Evolutionary conservation across 306 rosid genomes (phyloP).

Genomic region (Quercus cerris): DNA sequence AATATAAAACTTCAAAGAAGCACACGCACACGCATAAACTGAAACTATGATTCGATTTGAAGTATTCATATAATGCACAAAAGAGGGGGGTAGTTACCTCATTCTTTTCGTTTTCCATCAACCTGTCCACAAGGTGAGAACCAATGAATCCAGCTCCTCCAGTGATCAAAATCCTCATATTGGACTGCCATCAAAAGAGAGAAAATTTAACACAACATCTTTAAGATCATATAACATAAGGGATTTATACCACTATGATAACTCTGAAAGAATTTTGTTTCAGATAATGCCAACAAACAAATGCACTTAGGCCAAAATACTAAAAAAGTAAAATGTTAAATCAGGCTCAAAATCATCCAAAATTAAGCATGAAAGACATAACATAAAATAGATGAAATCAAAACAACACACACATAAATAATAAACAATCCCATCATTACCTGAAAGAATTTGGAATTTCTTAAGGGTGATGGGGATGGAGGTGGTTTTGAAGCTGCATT

Average conservation of each 20-base stretch:
- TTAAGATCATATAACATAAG: neutral
- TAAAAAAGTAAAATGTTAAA: neutral
- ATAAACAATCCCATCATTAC: slow-evolving; percentile 10
- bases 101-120: slow-evolving; percentile 93
- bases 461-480: slow-evolving; percentile 52
- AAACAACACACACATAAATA: too few relatives aligned
- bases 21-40: neutral
- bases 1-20: neutral
- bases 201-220: neutral
- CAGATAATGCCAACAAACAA: neutral
- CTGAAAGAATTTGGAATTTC: slow-evolving; percentile 60
- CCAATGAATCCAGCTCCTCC: slow-evolving; percentile 99
- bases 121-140: slow-evolving; percentile 91
- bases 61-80: neutral
- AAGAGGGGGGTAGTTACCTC: slow-evolving; percentile 40
- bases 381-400: too few relatives aligned
- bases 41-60: neutral
- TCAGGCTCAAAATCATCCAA: neutral
- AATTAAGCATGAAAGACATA: neutral
- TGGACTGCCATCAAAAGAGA: slow-evolving; percentile 51
- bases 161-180: slow-evolving; percentile 89
- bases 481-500: slow-evolving; percentile 42
- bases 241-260: neutral
- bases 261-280: neutral
- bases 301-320: too few relatives aligned